Conservation (phyloP, 1,284 basidiomycete genomes). For the Trichosporon sp. region DNA sequence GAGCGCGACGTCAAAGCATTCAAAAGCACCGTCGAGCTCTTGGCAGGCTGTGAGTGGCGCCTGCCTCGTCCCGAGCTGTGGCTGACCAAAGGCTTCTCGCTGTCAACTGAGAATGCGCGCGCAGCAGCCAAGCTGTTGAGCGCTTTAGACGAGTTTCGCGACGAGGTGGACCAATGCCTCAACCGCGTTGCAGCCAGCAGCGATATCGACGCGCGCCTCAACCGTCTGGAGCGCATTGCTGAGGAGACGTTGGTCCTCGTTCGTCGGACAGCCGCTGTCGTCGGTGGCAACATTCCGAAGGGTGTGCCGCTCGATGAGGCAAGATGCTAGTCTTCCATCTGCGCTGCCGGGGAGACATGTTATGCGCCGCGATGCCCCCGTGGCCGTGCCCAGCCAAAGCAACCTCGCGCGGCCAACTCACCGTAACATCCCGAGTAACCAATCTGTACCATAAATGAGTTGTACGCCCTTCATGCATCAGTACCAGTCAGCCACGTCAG, state of each 20-base stretch:
- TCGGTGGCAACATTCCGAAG: background rate
- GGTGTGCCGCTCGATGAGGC: slow-evolving; percentile 12
- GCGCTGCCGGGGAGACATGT: background rate
- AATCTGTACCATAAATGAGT: background rate
- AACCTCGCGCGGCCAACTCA: background rate
- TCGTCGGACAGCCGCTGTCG: background rate
- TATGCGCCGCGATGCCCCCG: slow-evolving; percentile 6
- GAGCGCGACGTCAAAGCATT: background rate
- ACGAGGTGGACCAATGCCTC: background rate
- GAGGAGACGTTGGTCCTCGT: background rate
- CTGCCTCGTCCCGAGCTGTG: background rate
- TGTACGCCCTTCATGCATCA: background rate
- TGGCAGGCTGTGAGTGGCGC: background rate
- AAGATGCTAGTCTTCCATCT: slow-evolving; percentile 1
- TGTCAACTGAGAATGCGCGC: background rate
- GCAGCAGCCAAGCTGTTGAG: background rate
- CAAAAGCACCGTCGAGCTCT: background rate
- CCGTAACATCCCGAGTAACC: background rate
- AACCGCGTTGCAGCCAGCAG: background rate
- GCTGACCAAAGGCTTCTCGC: background rate
- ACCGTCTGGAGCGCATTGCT: background rate
- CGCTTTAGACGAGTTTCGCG: background rate
- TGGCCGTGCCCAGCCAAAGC: background rate
- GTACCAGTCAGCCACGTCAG: background rate
- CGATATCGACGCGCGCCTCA: background rate